Conservation (phyloP, 768 basidiomycete genomes). For the Mycena amicta region DNA sequence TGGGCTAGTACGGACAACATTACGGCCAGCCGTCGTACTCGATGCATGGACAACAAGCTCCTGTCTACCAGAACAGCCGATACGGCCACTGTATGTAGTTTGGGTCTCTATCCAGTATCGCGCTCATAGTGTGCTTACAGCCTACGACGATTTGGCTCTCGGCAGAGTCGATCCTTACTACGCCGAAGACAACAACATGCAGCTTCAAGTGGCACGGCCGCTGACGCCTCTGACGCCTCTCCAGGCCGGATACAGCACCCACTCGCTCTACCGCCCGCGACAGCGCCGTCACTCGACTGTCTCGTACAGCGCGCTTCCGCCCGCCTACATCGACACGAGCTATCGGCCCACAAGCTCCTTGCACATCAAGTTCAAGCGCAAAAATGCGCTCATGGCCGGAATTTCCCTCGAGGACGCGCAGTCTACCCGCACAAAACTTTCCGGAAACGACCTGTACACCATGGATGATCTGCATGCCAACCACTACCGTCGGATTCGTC, state of each 20-base stretch:
- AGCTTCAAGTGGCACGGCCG: conserved; percentile 38
- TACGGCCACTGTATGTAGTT: conserved; percentile 2
- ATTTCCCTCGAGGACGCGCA: conserved; percentile 73
- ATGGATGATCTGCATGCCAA: conserved; percentile 70
- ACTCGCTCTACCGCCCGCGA: conserved; percentile 29
- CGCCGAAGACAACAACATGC: conserved; percentile 38
- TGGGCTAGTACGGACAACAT: neutral
- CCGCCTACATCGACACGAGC: conserved; percentile 39
- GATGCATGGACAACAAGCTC: neutral
- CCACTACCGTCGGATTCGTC: conserved; percentile 55
- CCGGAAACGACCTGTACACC: conserved; percentile 63
- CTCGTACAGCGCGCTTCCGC: conserved; percentile 42
- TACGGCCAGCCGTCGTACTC: neutral
- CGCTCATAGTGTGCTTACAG: too few species aligned
- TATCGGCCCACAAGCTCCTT: conserved; percentile 52
- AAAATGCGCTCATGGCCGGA: conserved; percentile 64
- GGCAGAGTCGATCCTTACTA: conserved; percentile 55
- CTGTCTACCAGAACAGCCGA: neutral
- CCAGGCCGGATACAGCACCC: conserved; percentile 28
- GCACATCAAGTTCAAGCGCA: conserved; percentile 74
- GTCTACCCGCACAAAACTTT: conserved; percentile 55
- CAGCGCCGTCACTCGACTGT: conserved; percentile 55
- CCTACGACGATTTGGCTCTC: conserved; percentile 53
- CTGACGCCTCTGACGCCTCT: conserved; percentile 36
- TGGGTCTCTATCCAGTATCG: too few species aligned